Base-by-base conservation (phyloP, 2,329 filamentous ascomycete genomes). In the Bipolaris gigantea region DNA sequence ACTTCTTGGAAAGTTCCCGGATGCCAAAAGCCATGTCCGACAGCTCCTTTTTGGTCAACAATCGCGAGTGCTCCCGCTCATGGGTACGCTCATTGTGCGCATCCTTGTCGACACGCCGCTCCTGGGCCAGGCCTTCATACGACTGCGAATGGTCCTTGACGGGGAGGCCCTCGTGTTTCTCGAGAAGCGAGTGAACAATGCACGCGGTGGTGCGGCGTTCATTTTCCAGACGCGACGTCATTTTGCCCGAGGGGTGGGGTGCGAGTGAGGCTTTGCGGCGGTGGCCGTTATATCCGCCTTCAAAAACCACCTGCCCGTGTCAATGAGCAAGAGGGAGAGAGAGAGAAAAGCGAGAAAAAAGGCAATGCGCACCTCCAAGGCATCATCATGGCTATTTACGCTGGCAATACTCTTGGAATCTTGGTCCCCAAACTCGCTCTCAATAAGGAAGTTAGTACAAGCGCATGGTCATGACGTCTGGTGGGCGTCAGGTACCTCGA, bases 21-120 rank as follows among this genome's bases (percentile, higher is more conserved):
- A 97, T 94, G 23, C 93, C 92, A 85, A 93, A 92, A 0, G 93
- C 92, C 93, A 99, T 97, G 66, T 97, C 94, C 13, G 89, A 92
- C 38, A 99, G 81, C 75, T 99, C 91, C 73, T 90, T 92, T 79
- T 97, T 97, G 1, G 92, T 97, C 62, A 97, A 81, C 45, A 97
- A 83, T n/a, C 93, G 84, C 55, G 85, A 87, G 52, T 86, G 79
- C 16, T 81, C 77, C 19, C 69, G 65, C 47, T 72, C 63, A 1
- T 77, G 70, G 13, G 69, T 67, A 16, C 68, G 56, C 7, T 64
- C 62, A 15, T 34, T 38, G n/a, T 72, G 66, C 0, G 70, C 70
- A 43, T 76, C 69, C 57, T 80, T 80, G 67, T 80, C 78, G n/a
- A 77, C 67, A 1, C 69, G 68, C 41, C 64, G 67, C 36, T 76